Percentiles rank a stretch among this genome's conserved stretches.
phyloP scores from a whole-genome alignment of 345 rosid species.

The Streptanthus diversifolius region DNA sequence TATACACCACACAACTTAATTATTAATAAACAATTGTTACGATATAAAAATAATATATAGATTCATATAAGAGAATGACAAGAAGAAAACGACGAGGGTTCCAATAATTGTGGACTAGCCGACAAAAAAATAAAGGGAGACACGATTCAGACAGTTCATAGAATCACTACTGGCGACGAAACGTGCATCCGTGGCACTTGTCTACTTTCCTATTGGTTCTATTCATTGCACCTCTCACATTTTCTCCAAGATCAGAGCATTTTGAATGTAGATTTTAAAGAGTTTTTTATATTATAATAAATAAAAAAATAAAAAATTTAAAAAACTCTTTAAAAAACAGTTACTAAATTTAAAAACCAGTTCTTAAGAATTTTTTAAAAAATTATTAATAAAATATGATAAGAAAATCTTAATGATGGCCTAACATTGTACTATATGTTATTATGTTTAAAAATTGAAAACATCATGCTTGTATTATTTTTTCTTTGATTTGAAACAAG shows the following conservation, averaged over 20 bases:
- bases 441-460: neutral
- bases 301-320: no score
- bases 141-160: conserved; percentile 31
- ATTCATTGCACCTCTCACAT: conserved; percentile 21
- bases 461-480: neutral
- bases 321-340: no score
- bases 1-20: neutral
- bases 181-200: conserved; percentile 32
- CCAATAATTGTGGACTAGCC: conserved; percentile 36
- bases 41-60: no score
- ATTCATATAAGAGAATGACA: neutral
- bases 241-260: neutral
- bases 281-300: no score
- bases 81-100: conserved; percentile 23
- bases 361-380: no score
- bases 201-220: conserved; percentile 24
- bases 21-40: neutral
- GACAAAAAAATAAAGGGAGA: conserved; percentile 30
- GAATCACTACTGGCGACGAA: conserved; percentile 26
- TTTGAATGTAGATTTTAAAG: no score
- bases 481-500: neutral
- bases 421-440: neutral
- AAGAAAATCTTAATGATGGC: no score
- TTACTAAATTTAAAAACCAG: no score
- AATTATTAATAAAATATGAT: no score